phyloP scores from a whole-genome alignment of 495 filamentous ascomycete genomes.

The Hypoxylon fragiforme region DNA sequence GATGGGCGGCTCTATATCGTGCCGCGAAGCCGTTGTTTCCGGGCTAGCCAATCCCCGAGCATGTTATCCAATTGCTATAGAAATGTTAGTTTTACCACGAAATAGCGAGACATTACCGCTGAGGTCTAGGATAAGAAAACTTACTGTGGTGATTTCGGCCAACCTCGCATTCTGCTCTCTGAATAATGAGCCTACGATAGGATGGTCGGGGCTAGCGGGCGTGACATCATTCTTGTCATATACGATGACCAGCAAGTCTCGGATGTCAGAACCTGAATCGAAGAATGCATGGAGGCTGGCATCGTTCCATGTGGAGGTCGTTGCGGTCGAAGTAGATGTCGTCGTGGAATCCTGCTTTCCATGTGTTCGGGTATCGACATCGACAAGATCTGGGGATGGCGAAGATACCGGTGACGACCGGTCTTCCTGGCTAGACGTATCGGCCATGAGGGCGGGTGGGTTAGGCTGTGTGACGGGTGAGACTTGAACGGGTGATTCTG shows the following conservation, averaged over 20 bases:
- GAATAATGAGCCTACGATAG: constrained; percentile 78
- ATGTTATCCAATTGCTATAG: constrained; percentile 75
- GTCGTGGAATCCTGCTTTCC: constrained; percentile 49
- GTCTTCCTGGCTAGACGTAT: constrained; percentile 67
- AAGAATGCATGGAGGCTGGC: constrained; percentile 82
- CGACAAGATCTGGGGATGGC: constrained; percentile 67
- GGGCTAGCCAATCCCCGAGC: constrained; percentile 78
- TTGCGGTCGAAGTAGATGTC: constrained; percentile 48
- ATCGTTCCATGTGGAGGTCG: constrained; percentile 75
- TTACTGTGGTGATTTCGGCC: constrained; percentile 75
- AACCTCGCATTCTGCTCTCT: constrained; percentile 80
- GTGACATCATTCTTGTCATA: constrained; percentile 83
- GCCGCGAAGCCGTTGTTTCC: constrained; percentile 59
- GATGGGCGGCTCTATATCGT: constrained; percentile 34
- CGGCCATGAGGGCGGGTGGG: constrained; percentile 63
- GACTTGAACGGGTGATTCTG: constrained; percentile 78
- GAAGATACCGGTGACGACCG: constrained; percentile 66
- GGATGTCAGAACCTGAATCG: constrained; percentile 87
- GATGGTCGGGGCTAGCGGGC: constrained; percentile 78
- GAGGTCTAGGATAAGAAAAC: too few species aligned
- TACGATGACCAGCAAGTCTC: constrained; percentile 87
- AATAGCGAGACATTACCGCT: too few species aligned
- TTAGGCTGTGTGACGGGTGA: constrained; percentile 58
- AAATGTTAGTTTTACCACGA: constrained; percentile 30
- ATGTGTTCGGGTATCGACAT: constrained; percentile 47